Conservation (phyloP, 2,329 filamentous ascomycete genomes). For the Whalleya microplaca region DNA sequence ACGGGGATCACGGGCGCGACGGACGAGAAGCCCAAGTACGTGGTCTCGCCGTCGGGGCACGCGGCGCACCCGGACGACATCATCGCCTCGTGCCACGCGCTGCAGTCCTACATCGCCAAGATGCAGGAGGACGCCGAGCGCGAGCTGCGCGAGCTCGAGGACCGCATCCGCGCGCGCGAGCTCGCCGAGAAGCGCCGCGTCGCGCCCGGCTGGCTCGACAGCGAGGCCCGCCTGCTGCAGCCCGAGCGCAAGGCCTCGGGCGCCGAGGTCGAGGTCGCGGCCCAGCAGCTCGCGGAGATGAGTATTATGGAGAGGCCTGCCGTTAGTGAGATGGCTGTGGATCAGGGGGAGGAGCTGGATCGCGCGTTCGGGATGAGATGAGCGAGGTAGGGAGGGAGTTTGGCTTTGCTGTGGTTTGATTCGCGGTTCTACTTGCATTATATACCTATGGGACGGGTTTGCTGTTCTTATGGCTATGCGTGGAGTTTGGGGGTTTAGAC, state of each 20-base stretch:
- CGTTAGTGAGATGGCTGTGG: constrained; percentile 46
- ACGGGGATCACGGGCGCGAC: constrained; percentile 52
- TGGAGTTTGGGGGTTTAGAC: not conserved
- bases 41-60: constrained; percentile 77
- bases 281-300: constrained; percentile 34
- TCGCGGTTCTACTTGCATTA: not conserved
- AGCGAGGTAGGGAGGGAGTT: not conserved
- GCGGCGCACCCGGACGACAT: constrained; percentile 88
- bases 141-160: constrained; percentile 72
- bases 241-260: constrained; percentile 58
- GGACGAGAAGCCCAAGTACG: constrained; percentile 66
- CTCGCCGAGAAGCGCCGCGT: constrained; percentile 79
- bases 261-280: constrained; percentile 24
- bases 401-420: too few species aligned
- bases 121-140: constrained; percentile 69
- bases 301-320: constrained; percentile 29
- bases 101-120: constrained; percentile 75
- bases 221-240: constrained; percentile 69
- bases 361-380: constrained; percentile 54
- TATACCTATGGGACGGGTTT: not conserved
- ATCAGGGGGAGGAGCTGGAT: constrained; percentile 61
- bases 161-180: constrained; percentile 65
- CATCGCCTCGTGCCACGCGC: constrained; percentile 75
- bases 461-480: not conserved
- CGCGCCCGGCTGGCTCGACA: constrained; percentile 81